Evolutionary conservation across 169 alveolate species (phyloP), one percentile per base, ranked within the genome.

Genomic region (Babesia gibsoni): DNA sequence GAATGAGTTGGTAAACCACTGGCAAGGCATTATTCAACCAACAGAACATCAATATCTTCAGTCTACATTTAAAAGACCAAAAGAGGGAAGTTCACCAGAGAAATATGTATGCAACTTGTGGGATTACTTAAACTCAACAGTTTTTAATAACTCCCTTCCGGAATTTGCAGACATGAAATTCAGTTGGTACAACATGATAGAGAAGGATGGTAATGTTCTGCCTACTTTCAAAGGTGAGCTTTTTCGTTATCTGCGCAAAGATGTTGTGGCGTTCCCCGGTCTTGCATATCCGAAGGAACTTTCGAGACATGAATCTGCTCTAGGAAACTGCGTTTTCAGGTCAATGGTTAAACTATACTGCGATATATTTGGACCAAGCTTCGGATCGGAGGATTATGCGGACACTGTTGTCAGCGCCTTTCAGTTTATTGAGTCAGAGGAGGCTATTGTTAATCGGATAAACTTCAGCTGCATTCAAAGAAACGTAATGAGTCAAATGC

Each of bases 301-400:
- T 30, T 32, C 29, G 12, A 36, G 54, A 20, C 48, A 25, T 9
- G 65, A 39, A 10, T 33, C 73, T 0, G 73, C 86, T 0, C 57
- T 77, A 22, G 86, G 81, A 22, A 77, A 77, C 52, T 50, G 68
- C 20, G 56, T 77, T 36, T 66, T 77, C 43, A 45, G 86, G 32
- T 77, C 86, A 18, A 77, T 77, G 86, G 29, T 61, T 39, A 77
- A 77, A 67, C 22, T 77, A 36, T 67, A 63, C 57, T 77, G 79
- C 48, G 86, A 77, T 41, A 49, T 61, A 20, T 77, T 56, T 35
- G 70, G 73, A 4, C 46, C 67, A 6, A 23, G 35, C 10, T 66
- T 77, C 25, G 57, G 32, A 2, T 46, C 20, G 22, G 52, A 63
- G 7, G 82, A 77, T 54, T 49, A 56, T n/a, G 65, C 56, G n/a